Evolutionary conservation across 306 rosid genomes (phyloP), one percentile per base, ranked within the genome.

Genomic region (Acacia confusa): DNA sequence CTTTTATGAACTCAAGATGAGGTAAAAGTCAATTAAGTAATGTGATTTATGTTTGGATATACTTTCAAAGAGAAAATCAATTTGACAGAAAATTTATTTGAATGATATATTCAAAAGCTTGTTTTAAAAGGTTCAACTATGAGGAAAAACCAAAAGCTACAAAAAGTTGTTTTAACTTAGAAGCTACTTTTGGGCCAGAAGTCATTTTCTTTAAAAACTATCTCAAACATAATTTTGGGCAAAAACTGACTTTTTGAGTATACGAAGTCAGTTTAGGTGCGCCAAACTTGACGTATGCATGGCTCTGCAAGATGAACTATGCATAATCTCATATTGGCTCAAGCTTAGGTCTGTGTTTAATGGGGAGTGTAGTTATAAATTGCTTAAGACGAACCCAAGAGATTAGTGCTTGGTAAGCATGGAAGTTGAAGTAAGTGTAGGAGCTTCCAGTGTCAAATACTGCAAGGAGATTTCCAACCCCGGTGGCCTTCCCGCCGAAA

Each of bases 361-460:
- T 16, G 74, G 20, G 47, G 74, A 75, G 25, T 72, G n/a, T 22
- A 44, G 25, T 13, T 72, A 77, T 72, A 36, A 43, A 48, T 36
- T 61, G 27, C 41, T 74, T 77, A 41, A 30, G 41, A 88, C 95
- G 88, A 4, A 93, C 99, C 97, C 84, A 88, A 58, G 77, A 77
- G 73, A 84, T 67, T 60, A 93, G 41, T 72, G 84, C 85, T 83
- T 91, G 86, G 84, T 95, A 93, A 73, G 92, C 88, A 47, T 82
- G 81, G 66, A 92, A 87, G 81, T 87, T 88, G 81, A 95, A 86
- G 81, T 91, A 95, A 44, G 97, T 91, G 90, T 92, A 91, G 74
- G 99, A 87, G 82, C 97, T 87, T 17, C 99, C 99, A 48, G 94
- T 89, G 86, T 95, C 99, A 78, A 95, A 95, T 84, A 87, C 81